Evolutionary conservation across 371 early-diverging fungal genomes (phyloP), one percentile per base, ranked within the genome.

Genomic region (Quaeritorhiza haematococci): DNA sequence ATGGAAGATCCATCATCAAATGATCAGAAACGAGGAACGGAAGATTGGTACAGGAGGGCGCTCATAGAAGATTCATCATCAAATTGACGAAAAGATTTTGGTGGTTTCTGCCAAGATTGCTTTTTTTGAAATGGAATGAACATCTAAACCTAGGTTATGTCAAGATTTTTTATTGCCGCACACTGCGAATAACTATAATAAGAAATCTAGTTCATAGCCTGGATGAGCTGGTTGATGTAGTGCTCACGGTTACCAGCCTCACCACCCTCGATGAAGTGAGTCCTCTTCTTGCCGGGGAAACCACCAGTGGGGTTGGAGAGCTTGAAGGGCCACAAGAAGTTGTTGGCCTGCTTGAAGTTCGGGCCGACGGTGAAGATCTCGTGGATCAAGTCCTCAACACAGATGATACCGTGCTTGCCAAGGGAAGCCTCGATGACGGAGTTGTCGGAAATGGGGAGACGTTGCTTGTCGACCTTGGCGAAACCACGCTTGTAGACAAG

Each of bases 291-390:
- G 55, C 82, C 83, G 61, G 78, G 78, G 91, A 88, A 99, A 64
- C 97, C 97, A 72, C 96, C 96, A 69, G 80, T 95, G 69, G 99
- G 99, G 86, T 91, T 92, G 69, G 90, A 91, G 62, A 99, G 88
- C 84, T 93, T 93, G 91, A 99, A 98, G 72, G 99, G 95, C 94
- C 97, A 97, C 72, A 99, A 80, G 87, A 98, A 99, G 88, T 91
- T 93, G 87, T 90, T 92, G 73, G 92, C 98, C 69, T 85, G 84
- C 84, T 94, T 94, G 85, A 96, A 95, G 88, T 96, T 76, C 57
- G 97, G 94, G 53, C 97, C 97, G 66, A 98, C 98, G 54, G 98
- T 95, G 86, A 82, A 91, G 77, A 99, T 94, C 82, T 97, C 97
- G 85, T 99, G 94, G 68, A 99, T 89, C 61, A 99, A 78, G 68